phyloP scores from a whole-genome alignment of 768 basidiomycete species.

The Calvatia gigantea region DNA sequence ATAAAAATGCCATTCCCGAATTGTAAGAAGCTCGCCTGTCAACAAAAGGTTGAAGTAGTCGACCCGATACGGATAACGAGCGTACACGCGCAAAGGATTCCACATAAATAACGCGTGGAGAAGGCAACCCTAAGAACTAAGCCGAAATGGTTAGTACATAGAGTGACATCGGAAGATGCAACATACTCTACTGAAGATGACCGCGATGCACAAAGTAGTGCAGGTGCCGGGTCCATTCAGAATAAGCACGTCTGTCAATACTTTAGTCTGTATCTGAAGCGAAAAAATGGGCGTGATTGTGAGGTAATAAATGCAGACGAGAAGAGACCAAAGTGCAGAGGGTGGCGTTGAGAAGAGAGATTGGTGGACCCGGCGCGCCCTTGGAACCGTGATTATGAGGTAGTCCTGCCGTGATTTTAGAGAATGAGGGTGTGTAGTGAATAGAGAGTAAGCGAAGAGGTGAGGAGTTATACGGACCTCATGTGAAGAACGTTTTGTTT shows the following conservation, averaged over 20 bases:
- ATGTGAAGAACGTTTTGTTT: conserved; percentile 22
- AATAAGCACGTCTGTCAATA: conserved; percentile 69
- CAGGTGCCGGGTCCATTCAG: conserved; percentile 97
- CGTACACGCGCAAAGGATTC: conserved; percentile 92
- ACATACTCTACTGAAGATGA: conserved; percentile 70
- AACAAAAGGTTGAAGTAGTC: conserved; percentile 73
- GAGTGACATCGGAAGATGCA: conserved; percentile 1
- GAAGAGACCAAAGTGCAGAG: conserved; percentile 60
- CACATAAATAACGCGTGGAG: conserved; percentile 78
- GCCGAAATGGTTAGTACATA: not conserved
- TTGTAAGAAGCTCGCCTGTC: conserved; percentile 54
- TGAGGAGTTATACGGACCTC: conserved; percentile 14
- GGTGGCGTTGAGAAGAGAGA: conserved; percentile 63
- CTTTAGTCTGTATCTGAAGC: not conserved
- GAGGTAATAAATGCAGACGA: conserved; percentile 58
- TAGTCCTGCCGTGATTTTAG: conserved; percentile 25
- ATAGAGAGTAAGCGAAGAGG: not conserved
- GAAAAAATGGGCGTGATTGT: conserved; percentile 40
- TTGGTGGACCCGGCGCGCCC: conserved; percentile 88
- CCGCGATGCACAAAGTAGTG: conserved; percentile 69
- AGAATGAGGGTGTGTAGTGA: conserved; percentile 1
- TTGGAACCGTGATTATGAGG: conserved; percentile 66
- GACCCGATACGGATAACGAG: conserved; percentile 80
- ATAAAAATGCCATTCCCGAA: not conserved
- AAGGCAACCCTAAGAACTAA: conserved; percentile 71